Evolutionary conservation across 2,329 filamentous ascomycete species (phyloP).

Genomic region (Arachnopeziza araneosa): DNA sequence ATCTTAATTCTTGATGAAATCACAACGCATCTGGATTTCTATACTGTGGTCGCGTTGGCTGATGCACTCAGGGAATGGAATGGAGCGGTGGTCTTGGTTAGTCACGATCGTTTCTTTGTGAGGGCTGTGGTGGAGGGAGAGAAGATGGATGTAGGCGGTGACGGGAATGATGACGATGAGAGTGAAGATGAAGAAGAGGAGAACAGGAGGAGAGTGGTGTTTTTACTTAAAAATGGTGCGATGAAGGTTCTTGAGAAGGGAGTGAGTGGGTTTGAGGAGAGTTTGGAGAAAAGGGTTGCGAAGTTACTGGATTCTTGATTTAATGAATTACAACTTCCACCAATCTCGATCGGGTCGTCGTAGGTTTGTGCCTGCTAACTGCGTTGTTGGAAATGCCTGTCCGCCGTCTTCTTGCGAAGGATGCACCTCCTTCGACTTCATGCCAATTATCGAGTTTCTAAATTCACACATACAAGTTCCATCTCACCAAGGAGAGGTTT

Average conservation of each 20-base stretch:
- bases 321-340: too few species aligned
- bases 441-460: too few species aligned
- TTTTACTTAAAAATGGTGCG: conserved; percentile 52
- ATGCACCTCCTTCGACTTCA: too few species aligned
- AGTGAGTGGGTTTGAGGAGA: conserved; percentile 59
- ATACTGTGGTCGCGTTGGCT: conserved; percentile 69
- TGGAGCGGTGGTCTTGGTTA: conserved; percentile 71
- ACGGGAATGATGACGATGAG: conserved; percentile 39
- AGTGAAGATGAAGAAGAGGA: conserved; percentile 44
- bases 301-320: conserved; percentile 32
- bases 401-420: too few species aligned
- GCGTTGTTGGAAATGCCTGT: too few species aligned
- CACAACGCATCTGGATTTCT: conserved; percentile 83
- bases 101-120: conserved; percentile 79
- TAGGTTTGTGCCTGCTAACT: too few species aligned
- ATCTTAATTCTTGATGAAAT: conserved; percentile 94
- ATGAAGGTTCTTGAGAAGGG: conserved; percentile 52
- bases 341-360: too few species aligned
- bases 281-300: conserved; percentile 53
- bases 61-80: conserved; percentile 62
- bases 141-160: conserved; percentile 35
- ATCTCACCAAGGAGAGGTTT: too few species aligned
- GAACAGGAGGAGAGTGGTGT: conserved; percentile 49
- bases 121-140: conserved; percentile 64
- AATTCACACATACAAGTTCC: too few species aligned